Evolutionary conservation across 495 filamentous ascomycete species (phyloP), one percentile per base, ranked within the genome.

Genomic region (Bryoglossum gracile): DNA sequence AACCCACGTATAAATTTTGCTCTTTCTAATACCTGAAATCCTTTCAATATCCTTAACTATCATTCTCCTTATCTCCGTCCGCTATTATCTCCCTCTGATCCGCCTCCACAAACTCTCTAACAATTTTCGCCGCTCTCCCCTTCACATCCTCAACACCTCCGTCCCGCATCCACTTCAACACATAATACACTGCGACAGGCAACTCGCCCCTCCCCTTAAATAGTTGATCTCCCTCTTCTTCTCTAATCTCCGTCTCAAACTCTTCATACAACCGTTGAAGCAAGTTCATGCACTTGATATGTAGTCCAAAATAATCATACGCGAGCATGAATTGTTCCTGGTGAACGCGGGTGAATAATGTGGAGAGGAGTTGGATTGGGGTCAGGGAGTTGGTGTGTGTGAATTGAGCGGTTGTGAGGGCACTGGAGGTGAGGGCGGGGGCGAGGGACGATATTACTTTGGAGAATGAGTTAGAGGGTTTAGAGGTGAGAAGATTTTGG

Each of bases 81-180:
- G n/a, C n/a, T n/a, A n/a, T n/a, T n/a, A n/a, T n/a, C n/a, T n/a
- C n/a, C n/a, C n/a, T n/a, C n/a, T n/a, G n/a, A n/a, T n/a, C n/a
- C n/a, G n/a, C n/a, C n/a, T n/a, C n/a, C n/a, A n/a, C n/a, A n/a
- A n/a, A n/a, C n/a, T n/a, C n/a, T n/a, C n/a, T n/a, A n/a, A n/a
- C n/a, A n/a, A n/a, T n/a, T n/a, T n/a, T n/a, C n/a, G n/a, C n/a
- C n/a, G n/a, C n/a, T n/a, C n/a, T n/a, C n/a, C n/a, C n/a, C n/a
- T n/a, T n/a, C n/a, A n/a, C n/a, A n/a, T n/a, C n/a, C n/a, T n/a
- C n/a, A n/a, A n/a, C n/a, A n/a, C n/a, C n/a, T n/a, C n/a, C 38
- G 22, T 43, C 37, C 8, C 25, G 22, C 47, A 50, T 43, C 47
- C 32, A 38, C n/a, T 23, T 19, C 21, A 50, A 50, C 3, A 50